Percentiles rank a stretch among this genome's conserved stretches.
phyloP scores from a whole-genome alignment of 345 rosid genomes.

The Trapa incisa region DNA sequence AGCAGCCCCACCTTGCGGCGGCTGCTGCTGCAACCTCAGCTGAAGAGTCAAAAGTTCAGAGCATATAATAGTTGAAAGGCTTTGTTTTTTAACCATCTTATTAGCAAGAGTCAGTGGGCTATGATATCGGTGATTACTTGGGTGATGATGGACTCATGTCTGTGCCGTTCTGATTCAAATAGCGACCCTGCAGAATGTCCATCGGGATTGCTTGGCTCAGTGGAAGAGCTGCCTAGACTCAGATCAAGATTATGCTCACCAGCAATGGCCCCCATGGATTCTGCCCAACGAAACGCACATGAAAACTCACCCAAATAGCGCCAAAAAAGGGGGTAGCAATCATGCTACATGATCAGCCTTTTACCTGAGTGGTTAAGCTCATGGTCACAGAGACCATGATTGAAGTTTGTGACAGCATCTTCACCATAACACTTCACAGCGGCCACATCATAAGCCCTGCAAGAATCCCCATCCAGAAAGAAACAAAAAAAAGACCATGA shows the following conservation, averaged over 20 bases:
- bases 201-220: conserved; percentile 21
- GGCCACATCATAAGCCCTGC: conserved; percentile 46
- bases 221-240: conserved; percentile 56
- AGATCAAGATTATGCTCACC: conserved; percentile 64
- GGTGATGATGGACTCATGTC: conserved; percentile 21
- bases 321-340: neutral
- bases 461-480: neutral
- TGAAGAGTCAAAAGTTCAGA: neutral
- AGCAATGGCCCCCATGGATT: conserved; percentile 24
- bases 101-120: neutral
- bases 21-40: conserved; percentile 5
- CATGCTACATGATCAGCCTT: neutral
- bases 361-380: conserved; percentile 44
- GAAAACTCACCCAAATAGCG: neutral
- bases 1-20: conserved; percentile 26
- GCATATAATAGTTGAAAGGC: neutral
- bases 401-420: conserved; percentile 91
- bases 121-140: conserved; percentile 18
- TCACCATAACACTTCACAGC: conserved; percentile 89
- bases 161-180: conserved; percentile 28
- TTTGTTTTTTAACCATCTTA: neutral
- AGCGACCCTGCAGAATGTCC: conserved; percentile 14
- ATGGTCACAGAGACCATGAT: conserved; percentile 59
- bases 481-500: too few relatives aligned
- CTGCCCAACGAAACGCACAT: conserved; percentile 3